A percentile compares a stretch with the other conserved stretches of the same genome.
Conservation (phyloP, 2,329 filamentous ascomycete genomes). For the Aureobasidium sp. region DNA sequence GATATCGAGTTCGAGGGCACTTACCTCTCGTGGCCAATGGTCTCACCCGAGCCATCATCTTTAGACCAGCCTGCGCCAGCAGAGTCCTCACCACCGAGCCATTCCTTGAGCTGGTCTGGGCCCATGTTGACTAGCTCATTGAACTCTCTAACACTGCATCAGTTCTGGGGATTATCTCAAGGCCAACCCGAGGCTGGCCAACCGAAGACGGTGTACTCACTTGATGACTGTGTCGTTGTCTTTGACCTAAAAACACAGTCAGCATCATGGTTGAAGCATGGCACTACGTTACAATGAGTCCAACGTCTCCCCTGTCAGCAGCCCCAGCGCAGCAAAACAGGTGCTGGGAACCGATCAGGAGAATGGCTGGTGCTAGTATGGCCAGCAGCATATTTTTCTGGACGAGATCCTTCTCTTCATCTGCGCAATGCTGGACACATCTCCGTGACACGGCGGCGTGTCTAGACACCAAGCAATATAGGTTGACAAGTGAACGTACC, state of each 20-base stretch:
- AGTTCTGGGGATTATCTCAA: not conserved
- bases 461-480: not conserved
- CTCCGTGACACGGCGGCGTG: not conserved
- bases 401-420: not conserved
- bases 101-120: constrained; percentile 52
- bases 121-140: constrained; percentile 62
- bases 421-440: not conserved
- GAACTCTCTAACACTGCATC: constrained; percentile 45
- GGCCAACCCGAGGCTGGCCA: not conserved
- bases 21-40: constrained; percentile 54
- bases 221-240: constrained; percentile 45
- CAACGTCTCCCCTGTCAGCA: not conserved
- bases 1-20: not conserved
- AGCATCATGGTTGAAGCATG: not conserved
- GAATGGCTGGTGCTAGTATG: not conserved
- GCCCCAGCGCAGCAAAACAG: too few relatives aligned
- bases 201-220: constrained; percentile 25
- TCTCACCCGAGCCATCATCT: constrained; percentile 52
- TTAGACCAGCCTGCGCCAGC: constrained; percentile 54
- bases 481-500: constrained; percentile 18
- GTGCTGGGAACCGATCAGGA: too few relatives aligned
- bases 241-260: constrained; percentile 34
- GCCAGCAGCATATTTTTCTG: not conserved
- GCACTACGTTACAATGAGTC: not conserved
- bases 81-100: constrained; percentile 55